Percentiles rank a stretch among this genome's conserved stretches.
Evolutionary conservation across 805 yeast genomes (phyloP).

Genomic region (Torulaspora maleeae): DNA sequence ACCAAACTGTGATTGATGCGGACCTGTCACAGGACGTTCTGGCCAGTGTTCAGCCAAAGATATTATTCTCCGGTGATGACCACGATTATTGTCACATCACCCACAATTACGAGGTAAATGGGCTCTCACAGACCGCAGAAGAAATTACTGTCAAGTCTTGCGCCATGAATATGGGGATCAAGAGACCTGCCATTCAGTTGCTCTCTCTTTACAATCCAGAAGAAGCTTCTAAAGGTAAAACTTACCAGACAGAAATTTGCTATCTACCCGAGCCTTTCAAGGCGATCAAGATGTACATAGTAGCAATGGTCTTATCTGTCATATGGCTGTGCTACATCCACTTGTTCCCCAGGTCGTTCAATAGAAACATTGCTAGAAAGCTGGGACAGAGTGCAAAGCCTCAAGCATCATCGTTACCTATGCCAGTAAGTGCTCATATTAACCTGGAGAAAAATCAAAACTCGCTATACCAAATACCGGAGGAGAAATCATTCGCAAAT

Average conservation of each 20-base stretch:
- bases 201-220: constrained; percentile 57
- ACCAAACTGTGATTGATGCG: constrained; percentile 79
- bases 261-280: constrained; percentile 52
- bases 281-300: constrained; percentile 38
- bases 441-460: neutral
- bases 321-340: constrained; percentile 23
- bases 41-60: constrained; percentile 54
- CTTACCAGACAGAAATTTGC: constrained; percentile 47
- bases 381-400: constrained; percentile 10
- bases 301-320: constrained; percentile 22
- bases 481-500: constrained; percentile 2
- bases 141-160: constrained; percentile 87
- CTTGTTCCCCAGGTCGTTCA: constrained; percentile 31
- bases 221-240: constrained; percentile 20
- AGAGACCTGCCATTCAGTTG: constrained; percentile 80
- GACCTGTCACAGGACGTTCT: constrained; percentile 57
- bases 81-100: constrained; percentile 87
- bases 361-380: constrained; percentile 10
- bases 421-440: constrained; percentile 20
- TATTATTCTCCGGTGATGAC: constrained; percentile 88
- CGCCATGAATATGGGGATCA: constrained; percentile 90
- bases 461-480: constrained; percentile 9
- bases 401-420: constrained; percentile 15
- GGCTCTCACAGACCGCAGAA: constrained; percentile 39
- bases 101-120: constrained; percentile 41